Evolutionary conservation across 1,139 yeast genomes (phyloP).

Genomic region (Diutina rugosa): DNA sequence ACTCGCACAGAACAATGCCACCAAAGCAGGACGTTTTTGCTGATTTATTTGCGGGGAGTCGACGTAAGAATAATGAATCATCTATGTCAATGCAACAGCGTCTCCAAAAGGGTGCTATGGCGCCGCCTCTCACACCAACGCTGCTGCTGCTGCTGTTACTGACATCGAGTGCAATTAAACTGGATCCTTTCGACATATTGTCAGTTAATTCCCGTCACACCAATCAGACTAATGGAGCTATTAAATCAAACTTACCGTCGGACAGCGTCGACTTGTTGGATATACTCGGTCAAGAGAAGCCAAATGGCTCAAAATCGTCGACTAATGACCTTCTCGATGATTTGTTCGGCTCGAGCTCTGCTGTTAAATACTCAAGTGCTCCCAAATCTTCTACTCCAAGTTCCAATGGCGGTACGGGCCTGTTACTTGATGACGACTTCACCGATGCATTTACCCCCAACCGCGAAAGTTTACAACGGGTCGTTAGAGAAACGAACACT

Average conservation of each 20-base stretch:
- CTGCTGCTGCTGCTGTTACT: not conserved
- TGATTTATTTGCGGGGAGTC: conserved; percentile 18
- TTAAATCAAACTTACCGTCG: not conserved
- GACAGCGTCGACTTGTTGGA: not conserved
- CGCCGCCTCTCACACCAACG: not conserved
- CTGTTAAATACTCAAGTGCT: not conserved
- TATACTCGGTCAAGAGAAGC: conserved; percentile 5
- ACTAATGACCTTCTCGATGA: conserved; percentile 1
- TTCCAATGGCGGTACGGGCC: conserved; percentile 9
- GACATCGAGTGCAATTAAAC: not conserved
- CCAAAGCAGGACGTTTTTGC: conserved; percentile 32
- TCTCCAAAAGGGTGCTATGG: not conserved
- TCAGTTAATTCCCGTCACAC: not conserved
- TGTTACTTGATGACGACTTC: conserved; percentile 28
- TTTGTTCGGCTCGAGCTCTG: not conserved
- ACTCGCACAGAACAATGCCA: conserved; percentile 3
- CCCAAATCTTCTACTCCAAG: conserved; percentile 4
- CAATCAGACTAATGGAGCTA: not conserved
- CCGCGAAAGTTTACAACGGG: not conserved
- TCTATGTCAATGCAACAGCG: not conserved
- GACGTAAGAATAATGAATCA: not conserved
- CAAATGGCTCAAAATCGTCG: conserved; percentile 3
- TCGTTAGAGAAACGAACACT: not conserved
- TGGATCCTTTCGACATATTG: not conserved
- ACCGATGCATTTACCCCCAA: conserved; percentile 19